phyloP scores from a whole-genome alignment of 495 filamentous ascomycete species.

The Xylaria scruposa region DNA sequence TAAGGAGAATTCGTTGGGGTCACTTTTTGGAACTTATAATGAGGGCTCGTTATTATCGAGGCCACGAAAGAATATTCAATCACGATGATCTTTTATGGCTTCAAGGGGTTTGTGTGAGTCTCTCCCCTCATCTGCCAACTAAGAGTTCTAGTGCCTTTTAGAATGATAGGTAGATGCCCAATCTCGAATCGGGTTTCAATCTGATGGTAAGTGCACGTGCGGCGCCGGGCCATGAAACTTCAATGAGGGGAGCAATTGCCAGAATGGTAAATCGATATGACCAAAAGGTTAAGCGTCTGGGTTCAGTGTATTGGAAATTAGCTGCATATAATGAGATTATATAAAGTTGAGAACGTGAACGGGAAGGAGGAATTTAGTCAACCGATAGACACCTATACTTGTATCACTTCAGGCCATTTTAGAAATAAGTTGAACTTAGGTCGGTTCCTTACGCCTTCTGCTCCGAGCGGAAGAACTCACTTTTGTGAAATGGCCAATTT shows the following conservation, averaged over 20 bases:
- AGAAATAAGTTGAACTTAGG: not conserved
- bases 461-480: not conserved
- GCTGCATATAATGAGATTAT: not conserved
- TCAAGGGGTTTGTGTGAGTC: too few relatives aligned
- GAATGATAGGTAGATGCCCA: too few relatives aligned
- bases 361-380: not conserved
- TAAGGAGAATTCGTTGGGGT: too few relatives aligned
- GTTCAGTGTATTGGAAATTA: not conserved
- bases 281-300: not conserved
- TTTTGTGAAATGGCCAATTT: not conserved
- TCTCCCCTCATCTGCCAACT: too few relatives aligned
- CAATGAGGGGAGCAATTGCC: not conserved
- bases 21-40: too few relatives aligned
- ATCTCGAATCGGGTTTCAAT: too few relatives aligned
- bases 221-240: not conserved
- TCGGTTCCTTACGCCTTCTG: not conserved
- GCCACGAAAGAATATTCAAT: too few relatives aligned
- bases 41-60: too few relatives aligned
- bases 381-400: not conserved
- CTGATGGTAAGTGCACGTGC: conserved; percentile 9
- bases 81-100: too few relatives aligned
- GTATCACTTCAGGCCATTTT: not conserved
- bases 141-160: too few relatives aligned
- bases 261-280: not conserved
- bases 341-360: not conserved